These are phyloP conservation scores for Saturnispora hagleri DNA, from an alignment of 805 yeast genomes.

Conservation along the genomic window DNA sequence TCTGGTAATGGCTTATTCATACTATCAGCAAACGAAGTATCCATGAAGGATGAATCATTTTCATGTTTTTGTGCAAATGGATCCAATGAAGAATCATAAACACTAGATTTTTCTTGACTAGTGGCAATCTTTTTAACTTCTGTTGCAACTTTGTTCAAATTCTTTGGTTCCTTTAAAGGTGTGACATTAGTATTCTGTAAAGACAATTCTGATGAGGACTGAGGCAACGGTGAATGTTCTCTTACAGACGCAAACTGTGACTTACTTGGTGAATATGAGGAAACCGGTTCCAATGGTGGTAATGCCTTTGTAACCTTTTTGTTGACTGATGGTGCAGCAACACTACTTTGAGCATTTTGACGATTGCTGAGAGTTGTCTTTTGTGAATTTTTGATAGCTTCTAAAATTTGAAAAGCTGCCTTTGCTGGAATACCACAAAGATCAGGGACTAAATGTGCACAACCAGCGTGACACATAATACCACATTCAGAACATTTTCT, in stretches of 20 bases:
- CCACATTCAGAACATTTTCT: constrained; percentile 93
- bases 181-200: not conserved
- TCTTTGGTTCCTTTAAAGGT: not conserved
- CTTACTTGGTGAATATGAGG: not conserved
- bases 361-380: not conserved
- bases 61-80: not conserved
- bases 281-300: not conserved
- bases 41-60: not conserved
- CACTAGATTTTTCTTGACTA: not conserved
- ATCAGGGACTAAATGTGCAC: constrained; percentile 94
- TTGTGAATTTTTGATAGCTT: constrained; percentile 71
- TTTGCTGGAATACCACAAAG: constrained; percentile 99
- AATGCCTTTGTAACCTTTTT: not conserved
- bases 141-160: constrained; percentile 23
- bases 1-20: not conserved
- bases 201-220: not conserved
- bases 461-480: constrained; percentile 84
- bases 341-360: not conserved
- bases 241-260: not conserved
- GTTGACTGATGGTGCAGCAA: not conserved
- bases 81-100: not conserved
- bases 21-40: constrained; percentile 1
- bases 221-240: not conserved
- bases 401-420: constrained; percentile 81
- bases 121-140: not conserved